Evolutionary conservation across 2,329 filamentous ascomycete species (phyloP), one percentile per base, ranked within the genome.

Genomic region (Samsoniella hepiali): DNA sequence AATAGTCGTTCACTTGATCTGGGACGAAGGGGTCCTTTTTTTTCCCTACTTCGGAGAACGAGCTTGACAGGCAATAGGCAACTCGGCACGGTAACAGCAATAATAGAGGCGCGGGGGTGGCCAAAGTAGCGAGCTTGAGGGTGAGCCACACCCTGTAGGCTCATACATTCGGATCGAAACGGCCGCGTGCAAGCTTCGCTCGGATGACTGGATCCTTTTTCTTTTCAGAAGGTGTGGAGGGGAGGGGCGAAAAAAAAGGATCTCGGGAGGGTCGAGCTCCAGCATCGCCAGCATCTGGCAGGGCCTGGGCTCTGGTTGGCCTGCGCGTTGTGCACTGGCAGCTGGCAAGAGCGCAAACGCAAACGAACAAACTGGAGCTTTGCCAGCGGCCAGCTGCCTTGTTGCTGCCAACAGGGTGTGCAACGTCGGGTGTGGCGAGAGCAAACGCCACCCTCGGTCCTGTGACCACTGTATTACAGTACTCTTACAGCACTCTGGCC

Each of bases 211-310:
- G 44, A 60, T 27, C 27, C 13, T 49, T 17, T 29, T 49, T 29
- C 8, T 40, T 36, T 22, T 15, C 15, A 53, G 29, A 44, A 40
- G 13, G 3, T 4, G 5, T 4, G 31, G 58, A 29, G 44, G 53
- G 50, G 58, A 62, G 58, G 50, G 58, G 49, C 49, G 10, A 40
- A 47, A 62, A 60, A 44, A 55, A 47, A 60, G 45, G 58, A 44
- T 13, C 47, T n/a, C 15, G 15, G 17, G 58, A 53, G 49, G 58
- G 58, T 62, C 49, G n/a, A 55, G 58, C 58, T 62, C 31, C 47
- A 40, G 31, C 32, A 50, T 49, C n/a, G n/a, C 40, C 55, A 36
- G 38, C 34, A 55, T 55, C n/a, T 29, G 34, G 53, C 36, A 34
- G n/a, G 40, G 40, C 38, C 40, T 22, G 53, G 7, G 34, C 53